Evolutionary conservation across 495 filamentous ascomycete species (phyloP).

Genomic region (Arthonia radiata): DNA sequence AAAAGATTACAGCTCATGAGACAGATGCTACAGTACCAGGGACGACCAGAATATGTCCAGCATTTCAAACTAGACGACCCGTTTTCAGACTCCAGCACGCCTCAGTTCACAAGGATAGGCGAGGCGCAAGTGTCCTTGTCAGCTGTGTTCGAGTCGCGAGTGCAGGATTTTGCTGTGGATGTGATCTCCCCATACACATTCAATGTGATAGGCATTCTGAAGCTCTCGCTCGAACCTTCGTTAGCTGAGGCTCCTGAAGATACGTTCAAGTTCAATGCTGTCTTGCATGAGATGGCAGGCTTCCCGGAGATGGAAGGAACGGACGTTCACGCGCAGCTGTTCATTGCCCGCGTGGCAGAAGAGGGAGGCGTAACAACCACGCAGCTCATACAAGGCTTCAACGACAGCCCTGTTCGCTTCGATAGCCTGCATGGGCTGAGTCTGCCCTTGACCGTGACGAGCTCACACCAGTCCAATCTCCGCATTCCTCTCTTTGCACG

Average conservation of each 20-base stretch:
- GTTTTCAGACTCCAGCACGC: slow-evolving; percentile 71
- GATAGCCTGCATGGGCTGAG: slow-evolving; percentile 98
- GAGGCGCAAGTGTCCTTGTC: slow-evolving; percentile 84
- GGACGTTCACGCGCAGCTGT: slow-evolving; percentile 86
- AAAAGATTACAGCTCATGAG: slow-evolving; percentile 74
- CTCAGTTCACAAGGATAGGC: slow-evolving; percentile 75
- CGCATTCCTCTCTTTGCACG: slow-evolving; percentile 86
- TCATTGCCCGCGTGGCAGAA: slow-evolving; percentile 77
- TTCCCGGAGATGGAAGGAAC: slow-evolving; percentile 93
- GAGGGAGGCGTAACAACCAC: slow-evolving; percentile 84
- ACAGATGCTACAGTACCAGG: slow-evolving; percentile 87
- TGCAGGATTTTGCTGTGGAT: slow-evolving; percentile 83
- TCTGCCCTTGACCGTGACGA: slow-evolving; percentile 67
- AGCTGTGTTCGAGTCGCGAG: slow-evolving; percentile 82
- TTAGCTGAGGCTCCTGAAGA: slow-evolving; percentile 78
- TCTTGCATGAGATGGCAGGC: slow-evolving; percentile 91
- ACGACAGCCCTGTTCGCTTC: slow-evolving; percentile 83
- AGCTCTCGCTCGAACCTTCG: slow-evolving; percentile 77
- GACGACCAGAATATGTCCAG: slow-evolving; percentile 78
- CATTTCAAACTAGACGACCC: slow-evolving; percentile 52
- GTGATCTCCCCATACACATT: slow-evolving; percentile 81
- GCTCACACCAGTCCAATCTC: slow-evolving; percentile 45
- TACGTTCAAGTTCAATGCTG: slow-evolving; percentile 92
- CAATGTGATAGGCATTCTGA: slow-evolving; percentile 68
- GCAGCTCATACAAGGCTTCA: slow-evolving; percentile 81